Percentiles rank a stretch among this genome's conserved stretches.
These are phyloP conservation scores for Coriolopsis trogii DNA, from an alignment of 1,284 basidiomycete genomes.

Conservation along the genomic window DNA sequence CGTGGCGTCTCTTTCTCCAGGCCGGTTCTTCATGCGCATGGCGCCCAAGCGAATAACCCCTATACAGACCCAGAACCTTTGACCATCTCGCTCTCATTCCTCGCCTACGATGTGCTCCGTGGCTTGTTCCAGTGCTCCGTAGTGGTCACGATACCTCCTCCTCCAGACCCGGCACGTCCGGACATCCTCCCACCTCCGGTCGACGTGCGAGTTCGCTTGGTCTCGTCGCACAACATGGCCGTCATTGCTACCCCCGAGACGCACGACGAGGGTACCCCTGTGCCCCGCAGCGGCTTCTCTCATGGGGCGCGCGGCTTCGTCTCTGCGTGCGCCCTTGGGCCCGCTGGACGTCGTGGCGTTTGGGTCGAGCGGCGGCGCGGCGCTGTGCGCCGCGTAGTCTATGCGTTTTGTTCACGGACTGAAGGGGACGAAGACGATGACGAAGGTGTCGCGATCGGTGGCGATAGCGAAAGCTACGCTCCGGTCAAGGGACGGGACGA, in stretches of 20 bases:
- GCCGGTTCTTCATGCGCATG: neutral
- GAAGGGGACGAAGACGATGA: neutral
- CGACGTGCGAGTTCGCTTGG: conserved; percentile 34
- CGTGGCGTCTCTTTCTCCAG: conserved; percentile 46
- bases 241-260: conserved; percentile 9
- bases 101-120: conserved; percentile 55
- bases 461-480: neutral
- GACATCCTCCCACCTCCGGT: conserved; percentile 20
- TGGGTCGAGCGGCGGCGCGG: conserved; percentile 52
- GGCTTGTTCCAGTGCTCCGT: conserved; percentile 54
- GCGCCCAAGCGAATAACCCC: neutral
- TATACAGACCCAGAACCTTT: neutral
- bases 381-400: conserved; percentile 40
- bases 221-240: conserved; percentile 35
- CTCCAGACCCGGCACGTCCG: neutral
- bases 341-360: conserved; percentile 47
- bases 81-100: conserved; percentile 36
- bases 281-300: conserved; percentile 24
- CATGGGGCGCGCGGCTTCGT: conserved; percentile 43
- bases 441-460: conserved; percentile 7
- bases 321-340: conserved; percentile 47
- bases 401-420: conserved; percentile 36
- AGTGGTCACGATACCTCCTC: conserved; percentile 17
- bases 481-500: neutral
- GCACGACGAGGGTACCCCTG: neutral